These are phyloP conservation scores for Corymbia maculata DNA, from an alignment of 345 rosid genomes.

Conservation along the genomic window DNA sequence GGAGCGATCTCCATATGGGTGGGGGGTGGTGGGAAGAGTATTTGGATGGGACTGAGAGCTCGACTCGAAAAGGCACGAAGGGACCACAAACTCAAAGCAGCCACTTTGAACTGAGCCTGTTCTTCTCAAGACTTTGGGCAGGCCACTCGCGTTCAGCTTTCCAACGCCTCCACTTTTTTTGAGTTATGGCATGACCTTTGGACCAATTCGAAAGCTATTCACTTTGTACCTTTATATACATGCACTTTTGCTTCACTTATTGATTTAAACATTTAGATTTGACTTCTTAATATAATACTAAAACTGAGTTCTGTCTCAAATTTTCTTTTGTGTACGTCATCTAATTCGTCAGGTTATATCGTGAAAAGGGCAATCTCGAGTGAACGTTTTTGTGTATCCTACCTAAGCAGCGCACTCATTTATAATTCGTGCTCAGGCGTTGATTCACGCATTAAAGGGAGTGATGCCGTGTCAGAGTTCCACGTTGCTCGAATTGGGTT, in stretches of 20 bases:
- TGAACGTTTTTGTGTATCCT: not conserved
- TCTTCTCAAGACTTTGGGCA: not conserved
- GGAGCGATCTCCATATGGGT: not conserved
- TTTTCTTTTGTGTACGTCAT: not conserved
- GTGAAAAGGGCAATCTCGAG: rapidly evolving
- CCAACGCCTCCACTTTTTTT: not conserved
- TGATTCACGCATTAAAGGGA: not conserved
- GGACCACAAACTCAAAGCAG: not conserved
- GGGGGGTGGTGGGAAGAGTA: not conserved
- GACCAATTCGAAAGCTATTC: not conserved
- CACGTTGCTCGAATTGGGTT: not conserved
- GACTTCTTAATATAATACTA: rapidly evolving
- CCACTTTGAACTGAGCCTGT: not conserved
- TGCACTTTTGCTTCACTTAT: rapidly evolving
- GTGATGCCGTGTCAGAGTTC: not conserved
- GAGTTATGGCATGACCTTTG: not conserved
- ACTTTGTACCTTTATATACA: rapidly evolving
- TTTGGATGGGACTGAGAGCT: not conserved
- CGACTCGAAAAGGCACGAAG: not conserved
- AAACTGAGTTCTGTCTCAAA: rapidly evolving
- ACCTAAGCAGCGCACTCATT: not conserved
- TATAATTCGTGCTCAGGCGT: not conserved
- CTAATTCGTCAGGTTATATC: not conserved
- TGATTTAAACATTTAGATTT: not conserved
- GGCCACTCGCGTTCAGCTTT: not conserved